Evolutionary conservation across 1,284 basidiomycete genomes (phyloP).

Genomic region (Ceratorhiza oryzae-sativae): DNA sequence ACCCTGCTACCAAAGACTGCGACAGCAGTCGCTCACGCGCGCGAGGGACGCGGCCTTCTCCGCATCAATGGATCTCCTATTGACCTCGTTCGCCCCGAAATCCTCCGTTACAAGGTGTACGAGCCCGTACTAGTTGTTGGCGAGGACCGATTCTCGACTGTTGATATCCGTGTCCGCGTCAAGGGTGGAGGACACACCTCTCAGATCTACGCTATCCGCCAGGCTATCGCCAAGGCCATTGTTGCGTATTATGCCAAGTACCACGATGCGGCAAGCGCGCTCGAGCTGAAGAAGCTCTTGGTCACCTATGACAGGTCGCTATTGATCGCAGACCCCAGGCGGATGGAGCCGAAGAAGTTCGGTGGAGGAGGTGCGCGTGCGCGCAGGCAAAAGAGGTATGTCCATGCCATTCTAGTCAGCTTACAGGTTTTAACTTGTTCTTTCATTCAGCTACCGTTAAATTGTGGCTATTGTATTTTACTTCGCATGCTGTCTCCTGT

Average conservation of each 20-base stretch:
- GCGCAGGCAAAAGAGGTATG: slow-evolving; percentile 91
- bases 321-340: slow-evolving; percentile 97
- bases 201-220: slow-evolving; percentile 98
- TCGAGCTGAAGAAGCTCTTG: slow-evolving; percentile 96
- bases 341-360: slow-evolving; percentile 99
- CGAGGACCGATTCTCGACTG: slow-evolving; percentile 79
- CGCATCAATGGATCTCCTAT: slow-evolving; percentile 98
- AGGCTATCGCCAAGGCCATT: slow-evolving; percentile 98
- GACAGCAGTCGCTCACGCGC: slow-evolving; percentile 94
- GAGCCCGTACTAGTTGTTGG: slow-evolving; percentile 92
- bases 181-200: slow-evolving; percentile 99
- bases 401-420: slow-evolving; percentile 33
- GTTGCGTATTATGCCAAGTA: slow-evolving; percentile 99
- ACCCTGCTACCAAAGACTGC: slow-evolving; percentile 76
- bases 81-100: slow-evolving; percentile 91
- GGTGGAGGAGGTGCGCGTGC: slow-evolving; percentile 96
- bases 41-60: slow-evolving; percentile 96
- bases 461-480: slow-evolving; percentile 45
- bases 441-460: slow-evolving; percentile 84
- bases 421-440: slow-evolving; percentile 2
- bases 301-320: slow-evolving; percentile 94
- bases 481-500: slow-evolving; percentile 34
- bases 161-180: slow-evolving; percentile 98
- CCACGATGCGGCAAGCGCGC: slow-evolving; percentile 95
- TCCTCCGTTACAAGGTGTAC: slow-evolving; percentile 98